Base-by-base conservation (phyloP, 768 basidiomycete genomes). In the Paxillus involutus region DNA sequence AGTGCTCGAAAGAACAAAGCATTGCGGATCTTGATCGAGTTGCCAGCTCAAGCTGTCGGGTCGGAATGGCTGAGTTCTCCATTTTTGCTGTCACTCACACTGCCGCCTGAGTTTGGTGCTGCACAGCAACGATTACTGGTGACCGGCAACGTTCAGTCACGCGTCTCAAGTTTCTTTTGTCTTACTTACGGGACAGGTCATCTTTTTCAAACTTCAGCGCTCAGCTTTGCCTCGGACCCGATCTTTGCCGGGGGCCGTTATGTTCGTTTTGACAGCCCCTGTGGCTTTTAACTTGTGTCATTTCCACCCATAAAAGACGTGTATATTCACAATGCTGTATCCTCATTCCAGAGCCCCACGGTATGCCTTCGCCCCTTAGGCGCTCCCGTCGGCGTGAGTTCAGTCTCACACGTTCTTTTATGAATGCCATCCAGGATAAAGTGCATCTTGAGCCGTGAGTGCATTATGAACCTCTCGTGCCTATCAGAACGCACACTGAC, bases 341-440 rank as follows among this genome's bases (percentile, higher is more conserved):
- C 53, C 49, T 17, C 55, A 53, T 42, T 49, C 60, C 44, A 47
- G 21, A 21, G 56, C 62, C 62, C 61, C 54, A 48, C 52, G 56
- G 61, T 57, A 76, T 77, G 73, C 63, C 75, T 61, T 72, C 67
- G 57, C 69, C 74, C 51, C 71, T 79, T 63, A 75, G 72, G 71
- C 75, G 73, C 59, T 72, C 80, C 30, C 79, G 75, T 62, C 78
- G 74, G 57, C 73, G 73, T 58, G 78, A 77, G 60, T 59, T 77
- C 61, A 73, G 71, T 49, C 68, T 82, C 59, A 78, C 77, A 53
- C 78, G 73, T 50, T 83, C 83, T 39, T 75, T 84, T 59, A 74
- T 75, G 46, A 78, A 70, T 59, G 72, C 74, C 32, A 63, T 84
- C 36, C 78, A 74, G 62, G 75, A 75, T 33, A 75, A 73, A 60